Conservation (phyloP, 176 grass and related monocot species). For the Tillandsia leiboldiana region DNA sequence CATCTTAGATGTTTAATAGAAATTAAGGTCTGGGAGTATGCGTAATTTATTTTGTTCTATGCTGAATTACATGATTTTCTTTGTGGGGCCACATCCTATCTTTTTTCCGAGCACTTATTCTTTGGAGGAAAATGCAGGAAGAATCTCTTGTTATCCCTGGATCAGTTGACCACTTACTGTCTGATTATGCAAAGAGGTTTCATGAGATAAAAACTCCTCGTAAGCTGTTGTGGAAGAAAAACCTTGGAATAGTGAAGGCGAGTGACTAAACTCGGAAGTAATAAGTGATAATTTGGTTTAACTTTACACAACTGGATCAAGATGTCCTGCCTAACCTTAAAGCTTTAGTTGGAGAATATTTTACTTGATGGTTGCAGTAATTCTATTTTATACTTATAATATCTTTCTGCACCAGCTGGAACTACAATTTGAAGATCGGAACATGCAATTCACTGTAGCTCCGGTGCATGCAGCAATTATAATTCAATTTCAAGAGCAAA, state of each 20-base stretch:
- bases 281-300: constrained; percentile 6
- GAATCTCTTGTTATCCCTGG: constrained; percentile 65
- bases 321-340: neutral
- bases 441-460: constrained; percentile 81
- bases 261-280: constrained; percentile 17
- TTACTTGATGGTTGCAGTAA: neutral
- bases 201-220: constrained; percentile 97
- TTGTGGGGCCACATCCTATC: neutral
- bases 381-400: neutral
- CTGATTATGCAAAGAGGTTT: constrained; percentile 82
- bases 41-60: neutral
- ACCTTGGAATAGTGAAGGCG: constrained; percentile 95
- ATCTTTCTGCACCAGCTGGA: constrained; percentile 48
- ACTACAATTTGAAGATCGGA: constrained; percentile 82
- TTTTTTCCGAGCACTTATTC: constrained; percentile 17
- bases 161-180: constrained; percentile 73
- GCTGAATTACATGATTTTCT: neutral
- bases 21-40: neutral
- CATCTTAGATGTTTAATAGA: neutral
- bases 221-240: constrained; percentile 94
- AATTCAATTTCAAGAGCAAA: constrained; percentile 84
- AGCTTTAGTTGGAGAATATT: neutral
- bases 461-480: constrained; percentile 95
- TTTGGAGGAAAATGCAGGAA: constrained; percentile 36
- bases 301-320: neutral